A percentile compares a stretch with the other conserved stretches of the same genome.
Conservation (phyloP, 768 basidiomycete genomes). For the Panaeolus cyanescens region DNA sequence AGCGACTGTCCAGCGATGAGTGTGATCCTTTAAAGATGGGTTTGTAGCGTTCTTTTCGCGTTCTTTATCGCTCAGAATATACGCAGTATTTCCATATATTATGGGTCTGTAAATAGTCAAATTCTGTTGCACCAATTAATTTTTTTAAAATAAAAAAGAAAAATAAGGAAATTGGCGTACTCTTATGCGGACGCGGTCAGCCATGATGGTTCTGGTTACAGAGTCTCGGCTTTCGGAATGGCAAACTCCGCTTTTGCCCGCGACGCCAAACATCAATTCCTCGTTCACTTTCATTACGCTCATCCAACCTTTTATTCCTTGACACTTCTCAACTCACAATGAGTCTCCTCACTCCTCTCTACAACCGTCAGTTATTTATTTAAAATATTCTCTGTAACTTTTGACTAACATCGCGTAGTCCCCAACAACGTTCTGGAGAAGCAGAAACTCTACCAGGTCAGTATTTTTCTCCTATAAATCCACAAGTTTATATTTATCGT, state of each 20-base stretch:
- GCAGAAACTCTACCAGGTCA: conserved; percentile 72
- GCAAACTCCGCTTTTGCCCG: conserved; percentile 49
- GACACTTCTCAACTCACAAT: conserved; percentile 32
- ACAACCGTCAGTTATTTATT: conserved; percentile 54
- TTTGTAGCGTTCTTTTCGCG: conserved; percentile 47
- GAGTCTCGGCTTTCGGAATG: conserved; percentile 41
- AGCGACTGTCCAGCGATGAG: conserved; percentile 96
- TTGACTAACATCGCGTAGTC: conserved; percentile 22
- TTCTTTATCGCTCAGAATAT: conserved; percentile 75
- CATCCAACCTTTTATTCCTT: conserved; percentile 21
- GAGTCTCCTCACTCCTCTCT: conserved; percentile 55
- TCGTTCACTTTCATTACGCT: too few relatives aligned
- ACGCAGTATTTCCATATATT: conserved; percentile 94
- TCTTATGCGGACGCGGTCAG: conserved; percentile 79
- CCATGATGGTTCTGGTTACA: conserved; percentile 47
- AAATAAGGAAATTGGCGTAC: conserved; percentile 42
- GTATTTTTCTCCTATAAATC: conserved; percentile 7
- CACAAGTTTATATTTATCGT: conserved; percentile 6
- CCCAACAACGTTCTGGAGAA: conserved; percentile 67
- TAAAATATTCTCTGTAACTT: conserved; percentile 1
- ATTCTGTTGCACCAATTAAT: conserved; percentile 52
- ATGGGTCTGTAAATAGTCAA: conserved; percentile 87
- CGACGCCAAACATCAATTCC: conserved; percentile 21
- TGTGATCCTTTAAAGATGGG: conserved; percentile 61
- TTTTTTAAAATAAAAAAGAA: conserved; percentile 6